Evolutionary conservation across 2,329 filamentous ascomycete genomes (phyloP).

Genomic region (Beauveria sp.): DNA sequence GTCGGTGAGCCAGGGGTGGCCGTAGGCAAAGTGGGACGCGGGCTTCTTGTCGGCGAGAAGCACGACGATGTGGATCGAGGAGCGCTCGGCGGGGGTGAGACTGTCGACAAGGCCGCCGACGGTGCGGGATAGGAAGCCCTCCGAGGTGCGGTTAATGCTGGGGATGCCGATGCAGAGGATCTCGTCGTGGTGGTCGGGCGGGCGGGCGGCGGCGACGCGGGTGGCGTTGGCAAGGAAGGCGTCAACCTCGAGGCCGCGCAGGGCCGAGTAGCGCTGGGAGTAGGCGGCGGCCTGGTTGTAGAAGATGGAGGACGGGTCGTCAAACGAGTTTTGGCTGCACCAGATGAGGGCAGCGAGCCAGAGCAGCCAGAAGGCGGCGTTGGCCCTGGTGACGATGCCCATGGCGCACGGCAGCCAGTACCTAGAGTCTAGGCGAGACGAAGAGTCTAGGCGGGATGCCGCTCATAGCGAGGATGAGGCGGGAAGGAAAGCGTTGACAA

Average conservation of each 20-base stretch:
- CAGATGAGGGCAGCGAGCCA: slow-evolving; percentile 22
- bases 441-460: background rate
- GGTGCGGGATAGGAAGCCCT: slow-evolving; percentile 22
- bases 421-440: background rate
- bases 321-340: slow-evolving; percentile 24
- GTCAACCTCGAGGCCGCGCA: slow-evolving; percentile 21
- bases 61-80: slow-evolving; percentile 25
- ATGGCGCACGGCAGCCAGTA: background rate
- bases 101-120: slow-evolving; percentile 25
- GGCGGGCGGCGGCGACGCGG: slow-evolving; percentile 1
- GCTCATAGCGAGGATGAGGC: slow-evolving; percentile 1
- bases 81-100: slow-evolving; percentile 23
- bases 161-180: slow-evolving; percentile 28
- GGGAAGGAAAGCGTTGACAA: background rate
- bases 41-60: slow-evolving; percentile 28
- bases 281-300: slow-evolving; percentile 23
- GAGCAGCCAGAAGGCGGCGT: slow-evolving; percentile 24
- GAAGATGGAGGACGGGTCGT: slow-evolving; percentile 29
- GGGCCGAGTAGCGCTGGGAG: slow-evolving; percentile 19
- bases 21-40: slow-evolving; percentile 23
- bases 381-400: slow-evolving; percentile 15
- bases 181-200: background rate
- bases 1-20: slow-evolving; percentile 23
- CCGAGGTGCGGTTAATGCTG: slow-evolving; percentile 24
- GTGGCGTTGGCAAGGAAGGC: slow-evolving; percentile 15